These are phyloP conservation scores for Actinomortierella ambigua DNA, from an alignment of 371 early-diverging fungal genomes.

Conservation along the genomic window DNA sequence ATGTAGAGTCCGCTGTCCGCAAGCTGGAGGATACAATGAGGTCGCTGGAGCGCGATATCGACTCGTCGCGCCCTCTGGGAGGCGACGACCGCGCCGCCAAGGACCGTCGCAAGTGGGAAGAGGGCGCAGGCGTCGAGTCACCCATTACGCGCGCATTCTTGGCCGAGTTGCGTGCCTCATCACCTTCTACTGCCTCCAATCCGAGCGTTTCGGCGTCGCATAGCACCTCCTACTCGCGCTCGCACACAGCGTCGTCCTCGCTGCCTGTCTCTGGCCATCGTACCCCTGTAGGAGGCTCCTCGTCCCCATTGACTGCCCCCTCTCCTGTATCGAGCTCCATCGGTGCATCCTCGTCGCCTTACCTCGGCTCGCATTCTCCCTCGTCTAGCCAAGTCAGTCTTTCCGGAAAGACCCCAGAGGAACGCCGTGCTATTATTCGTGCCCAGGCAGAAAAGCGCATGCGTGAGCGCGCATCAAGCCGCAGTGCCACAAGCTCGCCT, in stretches of 20 bases:
- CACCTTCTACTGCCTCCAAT: background rate
- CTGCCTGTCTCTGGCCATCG: constrained; percentile 3
- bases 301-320: background rate
- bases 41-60: constrained; percentile 44
- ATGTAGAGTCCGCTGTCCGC: constrained; percentile 50
- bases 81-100: constrained; percentile 22
- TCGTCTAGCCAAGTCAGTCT: constrained; percentile 10
- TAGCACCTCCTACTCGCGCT: background rate
- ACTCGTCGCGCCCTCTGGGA: constrained; percentile 34
- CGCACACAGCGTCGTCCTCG: constrained; percentile 14
- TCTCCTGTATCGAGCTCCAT: background rate
- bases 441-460: constrained; percentile 46
- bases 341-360: constrained; percentile 5
- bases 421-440: constrained; percentile 45
- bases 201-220: background rate
- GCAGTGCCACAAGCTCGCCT: constrained; percentile 16
- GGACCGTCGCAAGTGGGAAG: constrained; percentile 51
- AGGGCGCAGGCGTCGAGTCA: constrained; percentile 49
- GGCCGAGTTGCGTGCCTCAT: constrained; percentile 25
- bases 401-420: constrained; percentile 43
- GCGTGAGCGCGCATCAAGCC: constrained; percentile 32
- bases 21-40: constrained; percentile 47
- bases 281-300: too few relatives aligned
- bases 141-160: constrained; percentile 47
- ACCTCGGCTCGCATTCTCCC: constrained; percentile 11